Evolutionary conservation across 805 yeast genomes (phyloP).

Genomic region (Candida orba): DNA sequence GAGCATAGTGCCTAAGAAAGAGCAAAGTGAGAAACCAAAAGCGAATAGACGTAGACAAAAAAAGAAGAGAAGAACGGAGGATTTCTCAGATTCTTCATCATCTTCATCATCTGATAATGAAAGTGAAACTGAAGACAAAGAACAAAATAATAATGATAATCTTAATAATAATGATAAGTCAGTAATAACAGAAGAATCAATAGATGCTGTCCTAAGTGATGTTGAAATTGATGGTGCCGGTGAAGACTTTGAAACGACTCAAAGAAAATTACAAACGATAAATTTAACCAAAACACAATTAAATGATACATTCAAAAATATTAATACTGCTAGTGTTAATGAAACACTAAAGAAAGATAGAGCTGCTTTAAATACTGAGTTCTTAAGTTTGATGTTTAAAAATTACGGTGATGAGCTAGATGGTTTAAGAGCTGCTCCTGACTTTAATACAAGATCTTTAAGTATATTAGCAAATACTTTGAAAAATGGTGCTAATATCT

Average conservation of each 20-base stretch:
- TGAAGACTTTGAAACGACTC: conserved; percentile 10
- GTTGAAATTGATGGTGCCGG: conserved; percentile 17
- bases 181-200: conserved; percentile 10
- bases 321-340: conserved; percentile 27
- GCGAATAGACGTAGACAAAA: conserved; percentile 41
- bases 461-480: conserved; percentile 19
- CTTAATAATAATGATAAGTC: neutral
- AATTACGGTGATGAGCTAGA: conserved; percentile 41
- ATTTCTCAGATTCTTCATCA: conserved; percentile 48
- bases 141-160: conserved; percentile 4
- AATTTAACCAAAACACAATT: conserved; percentile 29
- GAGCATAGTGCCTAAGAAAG: conserved; percentile 21
- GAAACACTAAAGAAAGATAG: conserved; percentile 25
- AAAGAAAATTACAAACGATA: conserved; percentile 16
- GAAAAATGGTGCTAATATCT: conserved; percentile 9
- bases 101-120: conserved; percentile 34
- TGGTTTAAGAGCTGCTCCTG: conserved; percentile 46
- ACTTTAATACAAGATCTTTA: conserved; percentile 50
- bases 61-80: conserved; percentile 81
- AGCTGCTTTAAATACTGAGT: conserved; percentile 40
- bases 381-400: conserved; percentile 46
- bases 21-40: conserved; percentile 7
- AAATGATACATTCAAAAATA: conserved; percentile 21
- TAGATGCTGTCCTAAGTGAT: conserved; percentile 27
- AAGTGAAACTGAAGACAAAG: conserved; percentile 9